Evolutionary conservation across 176 grass and related monocot species (phyloP).

Genomic region (Aechmea fasciata): DNA sequence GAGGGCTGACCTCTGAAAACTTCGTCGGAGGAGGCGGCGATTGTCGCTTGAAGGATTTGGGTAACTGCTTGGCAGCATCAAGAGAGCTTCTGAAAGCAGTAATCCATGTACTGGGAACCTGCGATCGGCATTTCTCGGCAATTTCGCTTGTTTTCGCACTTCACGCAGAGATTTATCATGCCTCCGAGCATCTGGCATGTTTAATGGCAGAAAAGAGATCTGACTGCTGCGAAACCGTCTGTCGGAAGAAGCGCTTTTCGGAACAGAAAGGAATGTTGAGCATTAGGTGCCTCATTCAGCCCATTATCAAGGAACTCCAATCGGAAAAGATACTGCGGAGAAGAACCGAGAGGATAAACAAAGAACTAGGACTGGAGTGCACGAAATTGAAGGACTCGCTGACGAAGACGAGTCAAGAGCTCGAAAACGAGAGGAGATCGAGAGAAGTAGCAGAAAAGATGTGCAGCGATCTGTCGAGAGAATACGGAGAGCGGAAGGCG

Average conservation of each 20-base stretch:
- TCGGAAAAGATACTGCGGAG: conserved; percentile 51
- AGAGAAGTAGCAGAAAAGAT: conserved; percentile 68
- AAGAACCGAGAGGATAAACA: conserved; percentile 48
- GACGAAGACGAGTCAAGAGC: conserved; percentile 43
- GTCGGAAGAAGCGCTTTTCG: neutral
- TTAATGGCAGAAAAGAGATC: neutral
- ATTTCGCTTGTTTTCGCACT: neutral
- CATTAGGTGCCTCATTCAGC: conserved; percentile 33
- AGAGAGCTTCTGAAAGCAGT: conserved; percentile 1
- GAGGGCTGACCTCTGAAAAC: neutral
- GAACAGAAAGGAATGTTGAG: conserved; percentile 54
- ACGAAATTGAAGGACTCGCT: conserved; percentile 42
- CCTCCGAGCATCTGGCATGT: neutral
- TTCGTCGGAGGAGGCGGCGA: neutral
- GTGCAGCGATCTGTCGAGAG: conserved; percentile 64
- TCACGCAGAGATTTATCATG: neutral
- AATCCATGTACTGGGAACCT: neutral
- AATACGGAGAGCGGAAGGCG: conserved; percentile 66
- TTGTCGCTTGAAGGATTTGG: neutral
- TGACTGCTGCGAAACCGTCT: neutral
- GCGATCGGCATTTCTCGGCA: neutral
- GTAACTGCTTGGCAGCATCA: neutral
- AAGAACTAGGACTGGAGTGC: conserved; percentile 44
- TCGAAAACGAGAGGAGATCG: conserved; percentile 66
- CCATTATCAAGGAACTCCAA: conserved; percentile 47